Evolutionary conservation across 768 basidiomycete genomes (phyloP).

Genomic region (Chalciporus pseudorubinellus): DNA sequence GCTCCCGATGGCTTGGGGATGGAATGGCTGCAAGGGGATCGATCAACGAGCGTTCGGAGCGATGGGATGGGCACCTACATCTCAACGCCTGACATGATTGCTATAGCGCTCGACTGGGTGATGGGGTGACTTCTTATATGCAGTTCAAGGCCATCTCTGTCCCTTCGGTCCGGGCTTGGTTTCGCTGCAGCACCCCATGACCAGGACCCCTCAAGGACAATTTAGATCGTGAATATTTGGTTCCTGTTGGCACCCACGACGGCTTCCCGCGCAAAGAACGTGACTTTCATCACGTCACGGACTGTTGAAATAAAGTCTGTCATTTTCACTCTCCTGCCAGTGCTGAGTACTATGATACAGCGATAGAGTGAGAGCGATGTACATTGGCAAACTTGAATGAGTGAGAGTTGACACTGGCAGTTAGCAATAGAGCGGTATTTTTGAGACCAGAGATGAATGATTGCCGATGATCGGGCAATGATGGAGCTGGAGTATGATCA

Average conservation of each 20-base stretch:
- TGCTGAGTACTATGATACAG: too few species aligned
- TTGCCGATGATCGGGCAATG: too few species aligned
- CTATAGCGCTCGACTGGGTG: neutral
- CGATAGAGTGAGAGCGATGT: too few species aligned
- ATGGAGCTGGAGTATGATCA: too few species aligned
- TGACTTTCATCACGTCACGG: neutral
- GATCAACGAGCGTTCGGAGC: slow-evolving; percentile 2
- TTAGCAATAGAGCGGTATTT: too few species aligned
- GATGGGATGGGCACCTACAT: slow-evolving; percentile 43
- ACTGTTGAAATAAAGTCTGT: too few species aligned
- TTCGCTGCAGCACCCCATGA: slow-evolving; percentile 17
- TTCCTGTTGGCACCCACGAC: slow-evolving; percentile 6
- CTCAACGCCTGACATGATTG: slow-evolving; percentile 56
- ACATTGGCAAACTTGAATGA: too few species aligned
- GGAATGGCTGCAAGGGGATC: slow-evolving; percentile 14
- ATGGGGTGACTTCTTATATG: slow-evolving; percentile 16
- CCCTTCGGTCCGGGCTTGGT: slow-evolving; percentile 8
- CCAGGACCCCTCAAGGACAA: neutral
- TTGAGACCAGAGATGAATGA: too few species aligned
- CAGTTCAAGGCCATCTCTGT: neutral
- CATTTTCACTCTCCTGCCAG: too few species aligned
- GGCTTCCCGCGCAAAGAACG: slow-evolving; percentile 12
- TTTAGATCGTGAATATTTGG: slow-evolving; percentile 5
- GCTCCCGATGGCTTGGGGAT: slow-evolving; percentile 20
- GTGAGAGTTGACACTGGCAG: too few species aligned